phyloP scores from a whole-genome alignment of 805 yeast species.

The Geotrichum ghanense region DNA sequence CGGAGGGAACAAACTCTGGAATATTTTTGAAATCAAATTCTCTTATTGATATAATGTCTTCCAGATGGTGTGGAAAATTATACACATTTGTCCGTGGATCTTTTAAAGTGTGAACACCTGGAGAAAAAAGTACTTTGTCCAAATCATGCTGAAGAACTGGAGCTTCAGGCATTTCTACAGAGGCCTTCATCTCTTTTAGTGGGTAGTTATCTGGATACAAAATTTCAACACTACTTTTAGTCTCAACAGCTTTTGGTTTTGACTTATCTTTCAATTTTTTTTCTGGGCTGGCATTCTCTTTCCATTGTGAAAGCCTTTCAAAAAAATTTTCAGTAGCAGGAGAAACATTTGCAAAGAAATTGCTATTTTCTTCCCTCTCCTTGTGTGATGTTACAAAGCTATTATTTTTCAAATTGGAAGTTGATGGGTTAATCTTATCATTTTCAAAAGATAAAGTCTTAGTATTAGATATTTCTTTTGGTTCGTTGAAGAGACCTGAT shows the following conservation, averaged over 20 bases:
- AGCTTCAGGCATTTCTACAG: constrained; percentile 22
- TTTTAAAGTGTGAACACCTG: constrained; percentile 65
- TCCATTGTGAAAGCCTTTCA: not conserved
- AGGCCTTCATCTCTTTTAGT: not conserved
- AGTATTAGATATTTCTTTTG: not conserved
- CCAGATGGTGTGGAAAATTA: constrained; percentile 55
- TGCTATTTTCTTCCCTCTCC: not conserved
- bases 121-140: constrained; percentile 64
- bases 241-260: no score
- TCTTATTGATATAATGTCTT: constrained; percentile 46
- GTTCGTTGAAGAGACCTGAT: not conserved
- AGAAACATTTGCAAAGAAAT: not conserved
- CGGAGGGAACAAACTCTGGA: constrained; percentile 50
- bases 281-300: no score
- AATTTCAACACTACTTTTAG: no score
- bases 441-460: no score
- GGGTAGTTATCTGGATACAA: not conserved
- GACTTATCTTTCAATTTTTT: no score
- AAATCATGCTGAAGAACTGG: constrained; percentile 58
- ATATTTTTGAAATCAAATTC: constrained; percentile 55
- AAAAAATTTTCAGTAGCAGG: not conserved
- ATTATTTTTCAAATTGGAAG: no score
- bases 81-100: constrained; percentile 68
- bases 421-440: no score
- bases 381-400: no score